phyloP scores from a whole-genome alignment of 1,284 basidiomycete species.

The Ganoderma meredithae region DNA sequence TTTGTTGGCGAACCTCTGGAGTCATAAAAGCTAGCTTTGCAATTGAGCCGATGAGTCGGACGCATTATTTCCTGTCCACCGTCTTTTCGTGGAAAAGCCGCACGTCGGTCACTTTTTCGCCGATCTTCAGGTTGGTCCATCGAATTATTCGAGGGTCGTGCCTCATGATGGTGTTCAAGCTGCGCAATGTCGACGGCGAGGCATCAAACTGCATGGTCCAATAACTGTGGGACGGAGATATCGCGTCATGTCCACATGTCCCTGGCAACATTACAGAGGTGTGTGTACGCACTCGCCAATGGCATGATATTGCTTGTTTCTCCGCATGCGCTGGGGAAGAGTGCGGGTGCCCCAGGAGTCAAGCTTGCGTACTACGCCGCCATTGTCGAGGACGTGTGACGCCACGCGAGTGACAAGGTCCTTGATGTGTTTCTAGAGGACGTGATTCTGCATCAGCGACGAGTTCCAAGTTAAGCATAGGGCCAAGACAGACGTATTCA shows the following conservation, averaged over 20 bases:
- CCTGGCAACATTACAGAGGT: background rate
- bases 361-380: constrained; percentile 83
- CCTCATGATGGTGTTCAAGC: constrained; percentile 72
- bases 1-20: background rate
- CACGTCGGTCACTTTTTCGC: constrained; percentile 75
- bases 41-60: background rate
- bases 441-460: constrained; percentile 10
- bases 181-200: constrained; percentile 72
- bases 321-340: constrained; percentile 80
- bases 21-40: background rate
- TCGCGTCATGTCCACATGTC: background rate
- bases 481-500: constrained; percentile 64
- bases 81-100: constrained; percentile 42
- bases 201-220: constrained; percentile 92
- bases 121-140: constrained; percentile 84
- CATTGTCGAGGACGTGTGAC: constrained; percentile 75
- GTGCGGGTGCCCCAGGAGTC: constrained; percentile 78
- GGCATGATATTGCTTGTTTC: constrained; percentile 68
- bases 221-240: constrained; percentile 59
- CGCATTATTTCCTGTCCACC: constrained; percentile 7
- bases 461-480: background rate
- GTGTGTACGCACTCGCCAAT: constrained; percentile 79
- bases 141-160: constrained; percentile 85
- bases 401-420: constrained; percentile 80
- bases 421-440: constrained; percentile 73